These are phyloP conservation scores for Ophiocordyceps sinensis DNA, from an alignment of 2,329 filamentous ascomycete genomes.

Conservation along the genomic window DNA sequence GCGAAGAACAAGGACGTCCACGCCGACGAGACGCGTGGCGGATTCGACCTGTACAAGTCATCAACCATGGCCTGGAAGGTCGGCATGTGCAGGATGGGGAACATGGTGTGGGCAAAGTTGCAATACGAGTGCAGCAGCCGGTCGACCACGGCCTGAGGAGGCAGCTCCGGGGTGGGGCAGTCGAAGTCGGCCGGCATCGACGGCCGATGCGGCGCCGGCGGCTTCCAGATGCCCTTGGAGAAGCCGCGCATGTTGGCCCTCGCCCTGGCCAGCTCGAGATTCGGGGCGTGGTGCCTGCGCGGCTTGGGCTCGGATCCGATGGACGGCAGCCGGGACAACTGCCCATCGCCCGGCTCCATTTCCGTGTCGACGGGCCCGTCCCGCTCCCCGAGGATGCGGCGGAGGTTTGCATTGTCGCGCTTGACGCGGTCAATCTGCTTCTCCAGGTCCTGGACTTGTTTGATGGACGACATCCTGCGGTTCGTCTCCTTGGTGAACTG, in stretches of 20 bases:
- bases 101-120: slow-evolving; percentile 59
- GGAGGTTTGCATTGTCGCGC: slow-evolving; percentile 64
- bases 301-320: slow-evolving; percentile 52
- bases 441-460: slow-evolving; percentile 95
- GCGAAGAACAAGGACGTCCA: slow-evolving; percentile 75
- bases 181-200: slow-evolving; percentile 33
- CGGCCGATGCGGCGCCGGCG: slow-evolving; percentile 52
- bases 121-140: slow-evolving; percentile 64
- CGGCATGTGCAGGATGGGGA: slow-evolving; percentile 81
- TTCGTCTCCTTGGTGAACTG: slow-evolving; percentile 99
- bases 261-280: slow-evolving; percentile 57
- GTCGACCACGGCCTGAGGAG: slow-evolving; percentile 55
- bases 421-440: slow-evolving; percentile 73
- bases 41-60: slow-evolving; percentile 54
- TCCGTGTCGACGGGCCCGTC: slow-evolving; percentile 36
- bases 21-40: slow-evolving; percentile 42
- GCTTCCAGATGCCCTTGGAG: slow-evolving; percentile 67
- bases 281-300: slow-evolving; percentile 42
- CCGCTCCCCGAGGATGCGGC: slow-evolving; percentile 43
- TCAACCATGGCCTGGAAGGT: slow-evolving; percentile 66
- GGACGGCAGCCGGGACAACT: slow-evolving; percentile 43
- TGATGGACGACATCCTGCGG: slow-evolving; percentile 96
- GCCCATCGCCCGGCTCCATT: slow-evolving; percentile 30
- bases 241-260: slow-evolving; percentile 58
- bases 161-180: slow-evolving; percentile 48